These are phyloP conservation scores for Chalciporus chontae DNA, from an alignment of 768 basidiomycete species.

Conservation along the genomic window DNA sequence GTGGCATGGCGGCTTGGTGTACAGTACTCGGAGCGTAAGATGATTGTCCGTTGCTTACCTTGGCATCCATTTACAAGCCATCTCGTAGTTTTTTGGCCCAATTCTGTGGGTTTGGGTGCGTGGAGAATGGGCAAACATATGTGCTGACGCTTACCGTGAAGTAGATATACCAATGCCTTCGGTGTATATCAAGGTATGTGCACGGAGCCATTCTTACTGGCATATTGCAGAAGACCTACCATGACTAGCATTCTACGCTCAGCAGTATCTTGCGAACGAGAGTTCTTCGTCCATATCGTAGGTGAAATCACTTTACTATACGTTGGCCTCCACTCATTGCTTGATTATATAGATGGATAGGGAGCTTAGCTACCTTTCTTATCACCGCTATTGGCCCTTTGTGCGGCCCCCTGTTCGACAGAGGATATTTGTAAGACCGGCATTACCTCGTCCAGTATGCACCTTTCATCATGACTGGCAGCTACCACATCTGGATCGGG, in stretches of 20 bases:
- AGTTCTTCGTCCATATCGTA: slow-evolving; percentile 25
- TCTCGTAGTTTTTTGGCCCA: slow-evolving; percentile 23
- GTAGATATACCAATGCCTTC: slow-evolving; percentile 19
- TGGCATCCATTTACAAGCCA: not conserved
- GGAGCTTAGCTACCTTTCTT: slow-evolving; percentile 18
- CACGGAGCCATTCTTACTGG: not conserved
- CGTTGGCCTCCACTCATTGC: not conserved
- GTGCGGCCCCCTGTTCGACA: slow-evolving; percentile 25
- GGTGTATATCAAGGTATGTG: slow-evolving; percentile 28
- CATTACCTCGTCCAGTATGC: too few relatives aligned
- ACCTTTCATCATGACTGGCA: not conserved
- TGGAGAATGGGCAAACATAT: not conserved
- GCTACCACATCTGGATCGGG: slow-evolving; percentile 16
- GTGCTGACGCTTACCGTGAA: not conserved
- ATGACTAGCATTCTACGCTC: slow-evolving; percentile 20
- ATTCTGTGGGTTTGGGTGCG: slow-evolving; percentile 27
- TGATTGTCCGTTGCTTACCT: not conserved
- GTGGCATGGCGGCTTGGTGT: slow-evolving; percentile 23
- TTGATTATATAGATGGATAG: slow-evolving; percentile 25
- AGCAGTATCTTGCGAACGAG: slow-evolving; percentile 19
- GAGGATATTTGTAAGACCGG: slow-evolving; percentile 26
- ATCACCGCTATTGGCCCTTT: slow-evolving; percentile 19
- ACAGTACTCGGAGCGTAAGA: slow-evolving; percentile 26
- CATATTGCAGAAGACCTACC: not conserved
- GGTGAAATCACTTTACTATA: not conserved